phyloP scores from a whole-genome alignment of 1,284 basidiomycete species.

The Somion occarium region DNA sequence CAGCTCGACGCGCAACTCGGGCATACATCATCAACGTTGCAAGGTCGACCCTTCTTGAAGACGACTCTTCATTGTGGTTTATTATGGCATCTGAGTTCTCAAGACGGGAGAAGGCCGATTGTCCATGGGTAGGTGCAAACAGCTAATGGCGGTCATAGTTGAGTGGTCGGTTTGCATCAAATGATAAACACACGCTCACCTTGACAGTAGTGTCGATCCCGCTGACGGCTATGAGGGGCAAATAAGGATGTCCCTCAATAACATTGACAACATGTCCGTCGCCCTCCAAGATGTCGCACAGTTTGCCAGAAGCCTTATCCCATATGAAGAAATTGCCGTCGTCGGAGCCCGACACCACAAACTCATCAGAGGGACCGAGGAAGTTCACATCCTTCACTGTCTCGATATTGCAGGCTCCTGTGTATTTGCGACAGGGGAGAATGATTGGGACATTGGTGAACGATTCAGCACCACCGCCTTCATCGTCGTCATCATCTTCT shows the following conservation, averaged over 20 bases:
- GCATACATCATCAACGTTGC: constrained; percentile 32
- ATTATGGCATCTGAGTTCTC: constrained; percentile 50
- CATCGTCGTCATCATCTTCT: constrained; percentile 24
- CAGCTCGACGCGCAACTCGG: constrained; percentile 23
- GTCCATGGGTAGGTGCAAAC: constrained; percentile 57
- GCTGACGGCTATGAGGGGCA: constrained; percentile 79
- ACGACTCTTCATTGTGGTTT: constrained; percentile 39
- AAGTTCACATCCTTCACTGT: constrained; percentile 95
- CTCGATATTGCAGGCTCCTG: constrained; percentile 77
- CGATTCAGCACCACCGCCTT: constrained; percentile 24
- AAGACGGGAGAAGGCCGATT: constrained; percentile 49
- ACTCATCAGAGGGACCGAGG: constrained; percentile 74
- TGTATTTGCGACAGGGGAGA: constrained; percentile 63
- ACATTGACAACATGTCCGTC: constrained; percentile 83
- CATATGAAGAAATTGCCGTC: constrained; percentile 87
- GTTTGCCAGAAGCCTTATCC: constrained; percentile 60
- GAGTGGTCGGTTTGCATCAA: background rate
- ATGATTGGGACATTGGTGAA: constrained; percentile 52
- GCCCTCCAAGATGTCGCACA: constrained; percentile 81
- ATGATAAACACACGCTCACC: constrained; percentile 37
- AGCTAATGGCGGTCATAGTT: constrained; percentile 38
- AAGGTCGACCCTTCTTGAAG: constrained; percentile 27
- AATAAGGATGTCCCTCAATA: constrained; percentile 79
- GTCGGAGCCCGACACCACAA: constrained; percentile 84
- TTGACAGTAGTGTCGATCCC: constrained; percentile 91